Percentiles rank a stretch among this genome's conserved stretches.
Conservation (phyloP, 805 yeast genomes). For the Candida coleopterorum region DNA sequence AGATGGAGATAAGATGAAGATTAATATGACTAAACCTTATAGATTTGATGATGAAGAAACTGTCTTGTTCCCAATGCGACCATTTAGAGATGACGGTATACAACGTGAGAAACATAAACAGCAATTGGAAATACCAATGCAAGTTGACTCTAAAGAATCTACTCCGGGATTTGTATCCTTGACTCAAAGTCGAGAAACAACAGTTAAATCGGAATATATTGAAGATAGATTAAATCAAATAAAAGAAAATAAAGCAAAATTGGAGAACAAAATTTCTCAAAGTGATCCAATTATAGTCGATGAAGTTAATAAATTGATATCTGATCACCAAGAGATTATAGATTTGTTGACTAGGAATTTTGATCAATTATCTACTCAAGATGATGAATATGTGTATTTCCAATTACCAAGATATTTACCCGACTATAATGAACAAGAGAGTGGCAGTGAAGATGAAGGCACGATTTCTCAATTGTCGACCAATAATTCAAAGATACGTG, state of each 20-base stretch:
- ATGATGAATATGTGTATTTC: slow-evolving; percentile 31
- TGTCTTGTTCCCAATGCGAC: slow-evolving; percentile 65
- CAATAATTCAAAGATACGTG: slow-evolving; percentile 23
- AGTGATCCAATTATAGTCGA: slow-evolving; percentile 14
- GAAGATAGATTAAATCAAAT: slow-evolving; percentile 25
- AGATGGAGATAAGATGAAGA: slow-evolving; percentile 41
- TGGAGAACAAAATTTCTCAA: slow-evolving; percentile 26
- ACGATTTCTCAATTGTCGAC: slow-evolving; percentile 1
- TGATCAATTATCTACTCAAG: slow-evolving; percentile 15
- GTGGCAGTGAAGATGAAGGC: neutral
- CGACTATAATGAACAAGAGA: slow-evolving; percentile 17
- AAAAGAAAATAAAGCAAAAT: slow-evolving; percentile 20
- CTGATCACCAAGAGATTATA: slow-evolving; percentile 28
- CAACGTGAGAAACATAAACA: slow-evolving; percentile 10
- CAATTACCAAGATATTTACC: slow-evolving; percentile 50
- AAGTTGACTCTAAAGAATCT: slow-evolving; percentile 6
- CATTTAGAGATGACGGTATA: slow-evolving; percentile 42
- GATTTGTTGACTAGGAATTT: slow-evolving; percentile 22
- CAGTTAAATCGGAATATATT: slow-evolving; percentile 27
- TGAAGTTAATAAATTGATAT: slow-evolving; percentile 27
- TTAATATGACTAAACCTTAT: slow-evolving; percentile 63
- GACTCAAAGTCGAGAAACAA: slow-evolving; percentile 14
- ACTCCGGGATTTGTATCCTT: slow-evolving; percentile 8
- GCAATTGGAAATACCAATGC: slow-evolving; percentile 5
- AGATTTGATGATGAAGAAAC: slow-evolving; percentile 49